Percentiles rank a stretch among this genome's conserved stretches.
These are phyloP conservation scores for Botrytis fabae DNA, from an alignment of 2,329 filamentous ascomycete species.

Conservation along the genomic window DNA sequence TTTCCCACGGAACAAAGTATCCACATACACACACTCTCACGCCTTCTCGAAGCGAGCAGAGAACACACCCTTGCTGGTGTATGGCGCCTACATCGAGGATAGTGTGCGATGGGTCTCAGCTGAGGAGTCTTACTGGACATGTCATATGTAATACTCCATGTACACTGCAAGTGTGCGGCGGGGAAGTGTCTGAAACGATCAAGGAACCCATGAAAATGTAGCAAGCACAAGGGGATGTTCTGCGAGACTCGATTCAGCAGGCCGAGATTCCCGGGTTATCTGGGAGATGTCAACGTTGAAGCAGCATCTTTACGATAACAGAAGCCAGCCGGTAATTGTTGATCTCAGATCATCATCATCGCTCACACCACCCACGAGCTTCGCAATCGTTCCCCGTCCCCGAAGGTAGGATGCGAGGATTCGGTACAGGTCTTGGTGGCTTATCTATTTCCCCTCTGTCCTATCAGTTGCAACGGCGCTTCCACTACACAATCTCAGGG, in stretches of 20 bases:
- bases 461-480: neutral
- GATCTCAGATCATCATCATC: constrained; percentile 5
- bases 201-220: constrained; percentile 2
- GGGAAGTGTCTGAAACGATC: constrained; percentile 14
- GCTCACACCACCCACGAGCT: neutral
- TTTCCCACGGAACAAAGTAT: constrained; percentile 1
- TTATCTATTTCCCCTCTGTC: constrained; percentile 8
- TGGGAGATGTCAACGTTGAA: constrained; percentile 5
- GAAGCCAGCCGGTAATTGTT: neutral
- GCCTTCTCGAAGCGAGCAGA: neutral
- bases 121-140: neutral
- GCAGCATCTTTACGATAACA: neutral
- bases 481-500: neutral
- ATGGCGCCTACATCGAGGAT: constrained; percentile 4
- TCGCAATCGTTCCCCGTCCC: neutral
- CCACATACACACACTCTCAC: neutral
- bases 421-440: constrained; percentile 17
- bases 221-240: neutral
- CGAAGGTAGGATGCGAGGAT: neutral
- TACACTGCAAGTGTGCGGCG: constrained; percentile 8
- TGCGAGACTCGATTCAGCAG: neutral
- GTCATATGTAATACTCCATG: constrained; percentile 1
- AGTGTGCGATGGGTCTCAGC: neutral
- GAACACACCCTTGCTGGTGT: constrained; percentile 15
- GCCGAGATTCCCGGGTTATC: neutral